Evolutionary conservation across 2,329 filamentous ascomycete species (phyloP).

Genomic region (Chalaropsis ovoidea): DNA sequence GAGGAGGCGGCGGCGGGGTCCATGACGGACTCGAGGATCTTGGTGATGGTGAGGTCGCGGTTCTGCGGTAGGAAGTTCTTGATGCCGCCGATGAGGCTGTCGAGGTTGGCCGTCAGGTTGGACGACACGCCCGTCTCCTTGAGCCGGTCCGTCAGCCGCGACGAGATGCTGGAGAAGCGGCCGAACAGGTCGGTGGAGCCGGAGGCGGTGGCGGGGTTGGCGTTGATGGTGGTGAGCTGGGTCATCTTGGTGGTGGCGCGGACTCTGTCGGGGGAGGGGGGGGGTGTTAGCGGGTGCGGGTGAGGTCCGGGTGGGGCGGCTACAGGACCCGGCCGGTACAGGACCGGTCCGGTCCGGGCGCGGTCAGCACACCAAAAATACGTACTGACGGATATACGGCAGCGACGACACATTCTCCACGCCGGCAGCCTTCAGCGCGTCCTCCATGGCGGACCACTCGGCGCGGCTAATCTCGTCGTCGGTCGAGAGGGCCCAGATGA

Average conservation of each 20-base stretch:
- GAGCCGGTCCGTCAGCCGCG: conserved; percentile 82
- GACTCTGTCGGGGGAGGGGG: conserved; percentile 45
- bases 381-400: conserved; percentile 75
- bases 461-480: conserved; percentile 74
- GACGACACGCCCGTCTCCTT: conserved; percentile 76
- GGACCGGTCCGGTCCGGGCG: no score
- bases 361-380: conserved; percentile 25
- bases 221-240: conserved; percentile 83
- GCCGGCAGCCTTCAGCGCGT: conserved; percentile 65
- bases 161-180: conserved; percentile 84
- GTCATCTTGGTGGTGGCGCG: conserved; percentile 96
- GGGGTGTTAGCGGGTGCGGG: no score
- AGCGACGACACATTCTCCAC: conserved; percentile 62
- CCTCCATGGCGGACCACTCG: conserved; percentile 79
- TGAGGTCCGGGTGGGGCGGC: no score
- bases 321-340: no score
- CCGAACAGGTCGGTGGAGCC: conserved; percentile 73
- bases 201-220: conserved; percentile 39
- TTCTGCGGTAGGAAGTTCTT: conserved; percentile 97
- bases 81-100: conserved; percentile 86
- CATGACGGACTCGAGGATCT: conserved; percentile 97
- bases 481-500: conserved; percentile 94
- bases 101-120: conserved; percentile 66
- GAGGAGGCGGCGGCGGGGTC: conserved; percentile 83
- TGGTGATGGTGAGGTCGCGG: conserved; percentile 90